These are phyloP conservation scores for Pterulicium gracile DNA, from an alignment of 1,284 basidiomycete genomes.

Conservation along the genomic window DNA sequence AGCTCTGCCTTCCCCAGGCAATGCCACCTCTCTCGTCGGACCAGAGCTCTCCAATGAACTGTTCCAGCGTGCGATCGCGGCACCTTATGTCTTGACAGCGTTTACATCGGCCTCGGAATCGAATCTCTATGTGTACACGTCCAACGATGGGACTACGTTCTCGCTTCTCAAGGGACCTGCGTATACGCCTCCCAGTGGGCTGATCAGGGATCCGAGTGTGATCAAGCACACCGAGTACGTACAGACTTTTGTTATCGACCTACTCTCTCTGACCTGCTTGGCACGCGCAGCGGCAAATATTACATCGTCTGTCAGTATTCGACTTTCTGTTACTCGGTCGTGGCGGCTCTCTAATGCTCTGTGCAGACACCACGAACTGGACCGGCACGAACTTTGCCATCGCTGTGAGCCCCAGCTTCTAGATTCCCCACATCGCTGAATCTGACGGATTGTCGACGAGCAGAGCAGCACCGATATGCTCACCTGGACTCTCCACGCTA, in stretches of 20 bases:
- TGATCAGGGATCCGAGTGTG: conserved; percentile 24
- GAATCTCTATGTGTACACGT: conserved; percentile 24
- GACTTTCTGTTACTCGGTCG: not conserved
- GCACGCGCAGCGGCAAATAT: conserved; percentile 17
- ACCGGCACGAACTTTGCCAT: conserved; percentile 23
- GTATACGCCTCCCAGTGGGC: conserved; percentile 21
- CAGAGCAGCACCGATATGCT: conserved; percentile 21
- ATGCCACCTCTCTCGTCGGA: not conserved
- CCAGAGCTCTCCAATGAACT: not conserved
- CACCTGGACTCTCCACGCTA: conserved; percentile 19
- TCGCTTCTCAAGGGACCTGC: conserved; percentile 21
- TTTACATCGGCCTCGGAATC: conserved; percentile 23
- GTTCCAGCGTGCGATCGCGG: conserved; percentile 16
- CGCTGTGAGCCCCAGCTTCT: conserved; percentile 14
- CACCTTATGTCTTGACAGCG: conserved; percentile 23
- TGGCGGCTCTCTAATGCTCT: not conserved
- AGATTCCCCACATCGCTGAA: not conserved
- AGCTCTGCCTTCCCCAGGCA: not conserved
- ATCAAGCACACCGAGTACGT: conserved; percentile 23
- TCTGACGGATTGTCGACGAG: not conserved
- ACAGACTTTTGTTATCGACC: too few relatives aligned
- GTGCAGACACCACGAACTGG: conserved; percentile 26
- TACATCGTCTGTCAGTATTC: conserved; percentile 19
- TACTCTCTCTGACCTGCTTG: not conserved
- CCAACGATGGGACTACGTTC: conserved; percentile 22